Evolutionary conservation across 2,329 filamentous ascomycete genomes (phyloP).

Genomic region (Ambrosiella cleistominuta): DNA sequence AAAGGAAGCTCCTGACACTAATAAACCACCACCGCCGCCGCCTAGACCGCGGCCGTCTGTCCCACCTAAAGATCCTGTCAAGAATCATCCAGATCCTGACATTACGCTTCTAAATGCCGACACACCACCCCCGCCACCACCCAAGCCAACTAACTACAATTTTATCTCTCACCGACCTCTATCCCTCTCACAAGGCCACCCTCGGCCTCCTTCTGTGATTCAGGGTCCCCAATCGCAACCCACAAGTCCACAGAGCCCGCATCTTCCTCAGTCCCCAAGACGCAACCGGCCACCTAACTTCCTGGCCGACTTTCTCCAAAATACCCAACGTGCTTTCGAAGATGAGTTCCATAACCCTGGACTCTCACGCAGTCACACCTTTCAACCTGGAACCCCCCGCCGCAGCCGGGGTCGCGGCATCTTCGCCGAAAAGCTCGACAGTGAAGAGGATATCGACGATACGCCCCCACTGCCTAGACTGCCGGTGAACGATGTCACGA

Average conservation of each 20-base stretch:
- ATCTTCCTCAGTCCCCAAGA: not conserved
- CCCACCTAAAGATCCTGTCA: not conserved
- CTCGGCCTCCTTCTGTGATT: not conserved
- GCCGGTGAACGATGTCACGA: constrained; percentile 3
- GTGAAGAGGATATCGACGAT: not conserved
- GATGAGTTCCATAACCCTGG: not conserved
- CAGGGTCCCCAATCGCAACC: not conserved
- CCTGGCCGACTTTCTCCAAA: not conserved
- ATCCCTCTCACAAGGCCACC: not conserved
- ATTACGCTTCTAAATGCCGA: not conserved
- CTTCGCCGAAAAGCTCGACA: constrained; percentile 1
- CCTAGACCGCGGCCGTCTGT: constrained; percentile 2
- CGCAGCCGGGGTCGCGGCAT: not conserved
- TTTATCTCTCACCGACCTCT: not conserved
- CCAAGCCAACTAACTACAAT: not conserved
- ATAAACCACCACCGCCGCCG: constrained; percentile 3
- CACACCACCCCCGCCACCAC: not conserved
- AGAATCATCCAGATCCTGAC: constrained; percentile 5
- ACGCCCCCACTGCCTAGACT: constrained; percentile 6
- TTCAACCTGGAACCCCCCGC: not conserved
- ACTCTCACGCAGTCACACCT: constrained; percentile 5
- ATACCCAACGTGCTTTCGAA: not conserved
- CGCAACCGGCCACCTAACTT: not conserved
- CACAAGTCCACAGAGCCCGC: not conserved
- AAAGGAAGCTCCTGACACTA: not conserved